Conservation (phyloP, 1,284 basidiomycete species). For the Albatrellus sp. region DNA sequence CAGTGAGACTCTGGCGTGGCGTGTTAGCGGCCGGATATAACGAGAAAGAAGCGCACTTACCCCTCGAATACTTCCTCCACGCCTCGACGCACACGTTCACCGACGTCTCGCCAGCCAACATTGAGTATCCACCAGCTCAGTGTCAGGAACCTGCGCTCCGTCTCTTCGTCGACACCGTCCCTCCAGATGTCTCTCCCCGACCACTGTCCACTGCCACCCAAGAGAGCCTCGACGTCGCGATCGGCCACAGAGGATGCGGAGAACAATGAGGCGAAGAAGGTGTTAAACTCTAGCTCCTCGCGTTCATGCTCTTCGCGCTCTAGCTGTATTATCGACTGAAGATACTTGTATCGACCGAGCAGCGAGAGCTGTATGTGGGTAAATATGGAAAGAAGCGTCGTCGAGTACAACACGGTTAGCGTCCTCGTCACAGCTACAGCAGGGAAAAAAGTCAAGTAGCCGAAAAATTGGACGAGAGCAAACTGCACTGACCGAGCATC, state of each 20-base stretch:
- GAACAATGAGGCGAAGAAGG: slow-evolving; percentile 24
- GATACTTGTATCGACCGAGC: slow-evolving; percentile 73
- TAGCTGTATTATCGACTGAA: slow-evolving; percentile 54
- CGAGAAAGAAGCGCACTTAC: slow-evolving; percentile 30
- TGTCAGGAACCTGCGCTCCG: slow-evolving; percentile 71
- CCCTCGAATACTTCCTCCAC: slow-evolving; percentile 74
- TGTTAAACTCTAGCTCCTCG: slow-evolving; percentile 30
- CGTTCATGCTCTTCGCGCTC: slow-evolving; percentile 48
- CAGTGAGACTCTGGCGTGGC: slow-evolving; percentile 50
- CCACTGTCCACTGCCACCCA: slow-evolving; percentile 16
- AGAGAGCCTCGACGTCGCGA: slow-evolving; percentile 12
- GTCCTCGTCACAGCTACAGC: slow-evolving; percentile 71
- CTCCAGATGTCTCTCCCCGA: slow-evolving; percentile 20
- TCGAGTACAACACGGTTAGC: slow-evolving; percentile 75
- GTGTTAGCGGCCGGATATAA: slow-evolving; percentile 1
- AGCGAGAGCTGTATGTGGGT: slow-evolving; percentile 77
- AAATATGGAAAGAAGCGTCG: slow-evolving; percentile 69
- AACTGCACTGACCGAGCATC: slow-evolving; percentile 46
- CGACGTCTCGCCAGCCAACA: slow-evolving; percentile 78
- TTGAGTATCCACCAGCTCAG: slow-evolving; percentile 88
- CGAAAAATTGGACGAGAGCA: neutral
- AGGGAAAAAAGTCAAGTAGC: neutral
- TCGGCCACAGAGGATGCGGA: slow-evolving; percentile 7
- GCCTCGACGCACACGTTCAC: slow-evolving; percentile 55
- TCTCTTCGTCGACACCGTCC: slow-evolving; percentile 36